Percentiles rank a stretch among this genome's conserved stretches.
These are phyloP conservation scores for Sarcocystis neurona DNA, from an alignment of 169 alveolate genomes.

Conservation along the genomic window DNA sequence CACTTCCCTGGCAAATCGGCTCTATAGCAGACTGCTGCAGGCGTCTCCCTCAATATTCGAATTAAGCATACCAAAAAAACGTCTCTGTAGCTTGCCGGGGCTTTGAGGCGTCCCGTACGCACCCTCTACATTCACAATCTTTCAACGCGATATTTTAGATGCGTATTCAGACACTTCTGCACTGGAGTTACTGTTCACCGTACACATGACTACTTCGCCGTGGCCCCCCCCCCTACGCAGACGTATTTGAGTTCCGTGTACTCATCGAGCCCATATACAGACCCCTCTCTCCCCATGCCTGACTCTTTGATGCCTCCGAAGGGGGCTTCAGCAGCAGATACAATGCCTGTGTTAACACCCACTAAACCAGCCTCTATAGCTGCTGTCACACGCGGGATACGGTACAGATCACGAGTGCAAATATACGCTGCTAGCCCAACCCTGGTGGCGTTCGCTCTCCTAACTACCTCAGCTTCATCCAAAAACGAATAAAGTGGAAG, in stretches of 20 bases:
- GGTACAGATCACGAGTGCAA: not conserved
- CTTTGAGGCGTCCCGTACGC: too few relatives aligned
- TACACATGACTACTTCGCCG: not conserved
- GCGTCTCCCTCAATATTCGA: too few relatives aligned
- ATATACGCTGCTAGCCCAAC: slow-evolving; percentile 54
- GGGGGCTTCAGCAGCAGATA: slow-evolving; percentile 58
- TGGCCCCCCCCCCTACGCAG: slow-evolving; percentile 17
- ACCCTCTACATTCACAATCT: too few relatives aligned
- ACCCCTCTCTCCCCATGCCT: slow-evolving; percentile 67
- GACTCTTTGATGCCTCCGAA: slow-evolving; percentile 65
- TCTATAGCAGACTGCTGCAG: too few relatives aligned
- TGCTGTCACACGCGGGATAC: slow-evolving; percentile 25
- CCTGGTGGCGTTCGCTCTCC: slow-evolving; percentile 27
- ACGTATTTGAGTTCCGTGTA: slow-evolving; percentile 52
- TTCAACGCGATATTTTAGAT: too few relatives aligned
- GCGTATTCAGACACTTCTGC: not conserved
- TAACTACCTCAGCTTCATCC: slow-evolving; percentile 21
- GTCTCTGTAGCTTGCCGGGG: too few relatives aligned
- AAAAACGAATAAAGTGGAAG: slow-evolving; percentile 49
- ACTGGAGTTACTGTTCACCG: not conserved
- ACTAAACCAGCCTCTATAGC: slow-evolving; percentile 43
- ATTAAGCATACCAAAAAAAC: too few relatives aligned
- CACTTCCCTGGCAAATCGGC: too few relatives aligned
- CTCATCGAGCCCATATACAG: slow-evolving; percentile 53
- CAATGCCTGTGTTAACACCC: slow-evolving; percentile 43